A percentile compares a stretch with the other conserved stretches of the same genome.
phyloP scores from a whole-genome alignment of 2,329 filamentous ascomycete genomes.

The Pseudocercospora musae region DNA sequence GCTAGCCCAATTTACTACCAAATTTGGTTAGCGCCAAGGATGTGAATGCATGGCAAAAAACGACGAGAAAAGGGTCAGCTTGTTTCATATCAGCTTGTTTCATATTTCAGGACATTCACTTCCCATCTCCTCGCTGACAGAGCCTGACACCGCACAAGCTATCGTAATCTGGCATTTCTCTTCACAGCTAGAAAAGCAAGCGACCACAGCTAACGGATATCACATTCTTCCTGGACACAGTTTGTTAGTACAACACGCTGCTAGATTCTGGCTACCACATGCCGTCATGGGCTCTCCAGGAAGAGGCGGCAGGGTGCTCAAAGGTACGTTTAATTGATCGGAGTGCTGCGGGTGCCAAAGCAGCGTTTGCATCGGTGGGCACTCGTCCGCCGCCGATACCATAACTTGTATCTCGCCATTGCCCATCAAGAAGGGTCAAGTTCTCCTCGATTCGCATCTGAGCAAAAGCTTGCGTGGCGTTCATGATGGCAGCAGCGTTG shows the following conservation, averaged over 20 bases:
- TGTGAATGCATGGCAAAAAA: not conserved
- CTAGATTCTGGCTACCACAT: not conserved
- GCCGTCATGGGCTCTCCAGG: conserved; percentile 34
- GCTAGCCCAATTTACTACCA: not conserved
- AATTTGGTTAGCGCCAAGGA: not conserved
- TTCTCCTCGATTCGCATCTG: conserved; percentile 49
- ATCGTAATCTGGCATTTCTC: conserved; percentile 27
- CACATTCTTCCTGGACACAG: not conserved
- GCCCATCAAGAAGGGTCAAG: conserved; percentile 56
- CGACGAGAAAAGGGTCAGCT: not conserved
- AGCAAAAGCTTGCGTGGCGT: conserved; percentile 54
- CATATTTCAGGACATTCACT: no score
- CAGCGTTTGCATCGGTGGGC: conserved; percentile 65
- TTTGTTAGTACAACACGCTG: not conserved
- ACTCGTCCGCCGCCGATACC: conserved; percentile 61
- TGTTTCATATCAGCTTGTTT: not conserved
- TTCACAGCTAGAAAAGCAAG: conserved; percentile 55
- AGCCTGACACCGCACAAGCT: no score
- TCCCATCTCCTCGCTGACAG: no score
- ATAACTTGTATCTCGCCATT: conserved; percentile 62
- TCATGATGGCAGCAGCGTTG: conserved; percentile 59
- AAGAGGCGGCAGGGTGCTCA: conserved; percentile 52
- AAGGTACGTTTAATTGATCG: conserved; percentile 54
- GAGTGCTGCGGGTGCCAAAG: conserved; percentile 59
- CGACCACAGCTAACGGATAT: conserved; percentile 52